phyloP scores from a whole-genome alignment of 2,329 filamentous ascomycete species.

The Diplodia seriata region DNA sequence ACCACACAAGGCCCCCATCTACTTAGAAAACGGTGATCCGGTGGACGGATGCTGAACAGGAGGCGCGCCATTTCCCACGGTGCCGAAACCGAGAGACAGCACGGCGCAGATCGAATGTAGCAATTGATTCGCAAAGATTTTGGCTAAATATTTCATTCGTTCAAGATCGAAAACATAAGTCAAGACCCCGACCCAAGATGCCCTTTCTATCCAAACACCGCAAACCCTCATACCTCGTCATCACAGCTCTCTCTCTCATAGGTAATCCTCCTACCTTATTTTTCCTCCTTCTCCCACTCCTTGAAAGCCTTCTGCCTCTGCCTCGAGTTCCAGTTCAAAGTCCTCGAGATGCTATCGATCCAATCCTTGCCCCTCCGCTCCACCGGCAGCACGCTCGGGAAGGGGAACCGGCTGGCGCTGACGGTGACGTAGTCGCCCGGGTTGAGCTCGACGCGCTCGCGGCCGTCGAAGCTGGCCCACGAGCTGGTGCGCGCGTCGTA shows the following conservation, averaged over 20 bases:
- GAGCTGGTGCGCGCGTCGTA: slow-evolving; percentile 87
- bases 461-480: slow-evolving; percentile 98
- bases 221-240: background rate
- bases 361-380: slow-evolving; percentile 77
- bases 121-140: background rate
- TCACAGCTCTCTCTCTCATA: background rate
- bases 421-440: slow-evolving; percentile 87
- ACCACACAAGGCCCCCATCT: too few species aligned
- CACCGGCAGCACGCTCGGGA: slow-evolving; percentile 75
- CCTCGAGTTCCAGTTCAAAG: slow-evolving; percentile 81
- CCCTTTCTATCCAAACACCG: background rate
- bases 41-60: too few species aligned
- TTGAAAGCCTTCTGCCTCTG: slow-evolving; percentile 74
- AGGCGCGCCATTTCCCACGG: background rate
- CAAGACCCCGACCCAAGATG: background rate
- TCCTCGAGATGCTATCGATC: slow-evolving; percentile 80
- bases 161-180: background rate
- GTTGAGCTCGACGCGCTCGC: slow-evolving; percentile 76
- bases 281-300: slow-evolving; percentile 40
- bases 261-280: background rate
- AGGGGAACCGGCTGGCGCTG: slow-evolving; percentile 79
- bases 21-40: too few species aligned
- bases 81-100: background rate
- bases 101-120: background rate
- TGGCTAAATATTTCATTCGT: background rate